Percentiles rank a stretch among this genome's conserved stretches.
phyloP scores from a whole-genome alignment of 148 eudicot species.

The Amaranthus palmeri region DNA sequence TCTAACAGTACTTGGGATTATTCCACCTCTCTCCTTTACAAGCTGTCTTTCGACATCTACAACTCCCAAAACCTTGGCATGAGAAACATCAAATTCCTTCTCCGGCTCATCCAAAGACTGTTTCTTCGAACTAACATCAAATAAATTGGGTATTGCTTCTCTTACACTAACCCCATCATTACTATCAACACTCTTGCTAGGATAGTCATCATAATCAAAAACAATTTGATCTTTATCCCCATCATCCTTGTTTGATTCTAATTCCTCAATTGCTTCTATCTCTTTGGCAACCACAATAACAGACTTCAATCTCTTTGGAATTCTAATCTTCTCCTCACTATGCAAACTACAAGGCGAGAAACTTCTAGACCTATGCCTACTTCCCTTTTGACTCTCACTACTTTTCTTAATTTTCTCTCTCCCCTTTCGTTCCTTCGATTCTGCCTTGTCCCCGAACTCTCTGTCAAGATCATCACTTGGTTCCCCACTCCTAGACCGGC shows the following conservation, averaged over 20 bases:
- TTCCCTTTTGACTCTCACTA: slow-evolving; percentile 19
- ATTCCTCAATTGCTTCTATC: slow-evolving; percentile 28
- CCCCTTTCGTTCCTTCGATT: slow-evolving; percentile 28
- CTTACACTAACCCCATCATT: slow-evolving; percentile 38
- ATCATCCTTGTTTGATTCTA: slow-evolving; percentile 35
- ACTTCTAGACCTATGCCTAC: slow-evolving; percentile 32
- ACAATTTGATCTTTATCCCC: slow-evolving; percentile 63
- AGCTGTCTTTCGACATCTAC: slow-evolving; percentile 14
- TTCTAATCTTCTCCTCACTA: slow-evolving; percentile 29
- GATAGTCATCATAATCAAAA: slow-evolving; percentile 58
- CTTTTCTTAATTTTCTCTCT: slow-evolving; percentile 26
- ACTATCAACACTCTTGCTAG: slow-evolving; percentile 64
- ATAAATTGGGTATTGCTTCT: slow-evolving; percentile 19
- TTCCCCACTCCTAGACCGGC: slow-evolving; percentile 33
- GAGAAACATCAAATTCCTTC: slow-evolving; percentile 28
- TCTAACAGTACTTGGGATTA: slow-evolving; percentile 14
- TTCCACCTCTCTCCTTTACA: slow-evolving; percentile 14
- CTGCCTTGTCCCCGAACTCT: slow-evolving; percentile 23
- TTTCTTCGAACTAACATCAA: slow-evolving; percentile 25
- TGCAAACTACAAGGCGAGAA: slow-evolving; percentile 35
- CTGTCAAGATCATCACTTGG: slow-evolving; percentile 30
- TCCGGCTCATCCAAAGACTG: slow-evolving; percentile 24
- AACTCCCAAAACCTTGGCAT: slow-evolving; percentile 15
- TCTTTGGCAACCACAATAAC: slow-evolving; percentile 46
- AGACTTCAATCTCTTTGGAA: slow-evolving; percentile 61